Evolutionary conservation across 805 yeast genomes (phyloP).

Genomic region (Yamadazyma akitaensis): DNA sequence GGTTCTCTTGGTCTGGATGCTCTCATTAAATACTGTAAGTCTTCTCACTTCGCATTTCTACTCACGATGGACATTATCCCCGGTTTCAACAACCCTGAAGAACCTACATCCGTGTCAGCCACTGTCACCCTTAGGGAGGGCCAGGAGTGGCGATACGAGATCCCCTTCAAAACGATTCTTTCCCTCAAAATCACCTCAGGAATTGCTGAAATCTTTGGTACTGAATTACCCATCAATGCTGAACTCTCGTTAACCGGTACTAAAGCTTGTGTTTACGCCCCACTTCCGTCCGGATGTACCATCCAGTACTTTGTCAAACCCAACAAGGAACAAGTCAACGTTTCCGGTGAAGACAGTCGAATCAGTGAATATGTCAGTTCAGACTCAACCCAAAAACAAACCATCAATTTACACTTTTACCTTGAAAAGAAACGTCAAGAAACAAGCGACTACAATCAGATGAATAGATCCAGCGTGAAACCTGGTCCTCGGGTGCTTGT

Average conservation of each 20-base stretch:
- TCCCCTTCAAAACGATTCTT: constrained; percentile 49
- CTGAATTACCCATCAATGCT: constrained; percentile 76
- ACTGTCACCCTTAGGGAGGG: constrained; percentile 28
- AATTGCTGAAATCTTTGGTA: constrained; percentile 86
- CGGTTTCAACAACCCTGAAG: constrained; percentile 11
- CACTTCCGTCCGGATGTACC: constrained; percentile 58
- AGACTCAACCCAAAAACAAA: constrained; percentile 64
- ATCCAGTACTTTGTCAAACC: constrained; percentile 40
- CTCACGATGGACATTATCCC: constrained; percentile 12
- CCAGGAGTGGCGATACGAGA: constrained; percentile 80
- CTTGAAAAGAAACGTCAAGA: constrained; percentile 53
- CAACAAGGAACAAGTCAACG: constrained; percentile 18
- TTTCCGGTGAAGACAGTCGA: constrained; percentile 32
- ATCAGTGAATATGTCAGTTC: constrained; percentile 63
- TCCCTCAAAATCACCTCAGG: constrained; percentile 59
- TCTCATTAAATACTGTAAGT: neutral
- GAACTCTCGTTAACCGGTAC: constrained; percentile 42
- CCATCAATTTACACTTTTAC: constrained; percentile 70
- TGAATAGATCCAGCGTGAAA: constrained; percentile 19
- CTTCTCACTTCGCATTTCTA: neutral
- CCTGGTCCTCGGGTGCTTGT: constrained; percentile 60
- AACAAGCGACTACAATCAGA: constrained; percentile 20
- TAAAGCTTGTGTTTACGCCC: constrained; percentile 38
- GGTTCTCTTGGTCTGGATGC: neutral
- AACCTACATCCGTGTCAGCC: constrained; percentile 5